These are phyloP conservation scores for Hypoxylon crocopeplum DNA, from an alignment of 495 filamentous ascomycete species.

Conservation along the genomic window DNA sequence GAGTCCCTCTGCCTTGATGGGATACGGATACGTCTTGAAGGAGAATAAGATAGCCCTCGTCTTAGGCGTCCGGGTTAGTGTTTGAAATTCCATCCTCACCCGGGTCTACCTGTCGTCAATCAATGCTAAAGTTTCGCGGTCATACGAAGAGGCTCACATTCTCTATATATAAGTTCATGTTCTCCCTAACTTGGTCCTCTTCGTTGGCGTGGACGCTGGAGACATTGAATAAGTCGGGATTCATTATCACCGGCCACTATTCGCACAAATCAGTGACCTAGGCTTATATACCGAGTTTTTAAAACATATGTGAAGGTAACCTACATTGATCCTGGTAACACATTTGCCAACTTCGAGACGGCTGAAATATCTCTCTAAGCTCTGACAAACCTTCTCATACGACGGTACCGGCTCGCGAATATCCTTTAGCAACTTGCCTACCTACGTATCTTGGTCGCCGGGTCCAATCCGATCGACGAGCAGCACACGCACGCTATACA, in stretches of 20 bases:
- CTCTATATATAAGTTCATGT: conserved; percentile 59
- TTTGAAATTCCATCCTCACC: conserved; percentile 78
- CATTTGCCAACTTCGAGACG: conserved; percentile 60
- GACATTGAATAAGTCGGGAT: conserved; percentile 61
- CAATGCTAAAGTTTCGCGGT: background rate
- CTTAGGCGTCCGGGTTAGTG: conserved; percentile 72
- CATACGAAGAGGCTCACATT: conserved; percentile 36
- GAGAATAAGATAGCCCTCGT: conserved; percentile 74
- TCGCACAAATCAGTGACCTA: conserved; percentile 3
- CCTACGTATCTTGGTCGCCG: conserved; percentile 66
- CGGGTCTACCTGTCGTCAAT: conserved; percentile 47
- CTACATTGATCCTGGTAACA: conserved; percentile 62
- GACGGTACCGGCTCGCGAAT: conserved; percentile 76
- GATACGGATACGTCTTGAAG: conserved; percentile 83
- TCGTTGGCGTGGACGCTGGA: conserved; percentile 57
- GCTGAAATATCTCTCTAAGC: conserved; percentile 80
- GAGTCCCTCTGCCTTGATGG: conserved; percentile 72
- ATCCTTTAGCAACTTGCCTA: conserved; percentile 61
- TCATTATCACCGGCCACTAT: conserved; percentile 70
- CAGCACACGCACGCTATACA: conserved; percentile 73
- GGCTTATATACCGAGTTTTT: background rate
- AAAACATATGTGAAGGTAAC: conserved; percentile 3
- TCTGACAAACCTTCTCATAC: conserved; percentile 74
- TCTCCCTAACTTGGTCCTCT: conserved; percentile 50
- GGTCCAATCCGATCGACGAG: conserved; percentile 76